A percentile compares a stretch with the other conserved stretches of the same genome.
These are phyloP conservation scores for Podospora conica DNA, from an alignment of 495 filamentous ascomycete species.

Conservation along the genomic window DNA sequence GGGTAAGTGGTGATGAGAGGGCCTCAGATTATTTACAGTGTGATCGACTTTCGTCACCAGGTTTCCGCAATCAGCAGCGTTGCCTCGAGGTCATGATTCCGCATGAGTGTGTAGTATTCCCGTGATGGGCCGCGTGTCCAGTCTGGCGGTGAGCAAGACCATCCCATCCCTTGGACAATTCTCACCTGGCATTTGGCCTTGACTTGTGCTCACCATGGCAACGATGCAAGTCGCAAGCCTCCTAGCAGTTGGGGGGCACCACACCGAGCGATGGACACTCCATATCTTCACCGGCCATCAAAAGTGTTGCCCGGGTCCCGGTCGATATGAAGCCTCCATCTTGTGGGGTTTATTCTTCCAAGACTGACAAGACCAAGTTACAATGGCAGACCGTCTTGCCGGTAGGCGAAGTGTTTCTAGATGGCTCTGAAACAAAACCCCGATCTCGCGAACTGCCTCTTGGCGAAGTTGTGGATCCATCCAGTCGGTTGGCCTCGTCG, in stretches of 20 bases:
- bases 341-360: background rate
- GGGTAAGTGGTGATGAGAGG: constrained; percentile 1
- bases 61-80: constrained; percentile 14
- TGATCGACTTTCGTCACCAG: constrained; percentile 22
- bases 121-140: constrained; percentile 8
- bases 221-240: background rate
- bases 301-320: background rate
- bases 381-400: background rate
- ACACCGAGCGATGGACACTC: background rate
- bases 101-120: constrained; percentile 22
- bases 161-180: background rate
- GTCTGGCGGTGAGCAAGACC: constrained; percentile 14
- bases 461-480: background rate
- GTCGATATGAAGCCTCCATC: background rate
- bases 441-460: background rate
- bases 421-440: background rate
- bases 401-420: background rate
- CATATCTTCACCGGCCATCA: background rate
- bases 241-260: background rate
- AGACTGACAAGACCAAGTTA: background rate
- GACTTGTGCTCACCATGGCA: background rate
- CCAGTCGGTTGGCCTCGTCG: background rate
- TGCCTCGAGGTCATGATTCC: constrained; percentile 1
- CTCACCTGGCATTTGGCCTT: background rate
- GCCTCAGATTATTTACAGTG: constrained; percentile 11